Conservation (phyloP, 2,329 filamentous ascomycete species). For the Alternaria novae-zelandiae region DNA sequence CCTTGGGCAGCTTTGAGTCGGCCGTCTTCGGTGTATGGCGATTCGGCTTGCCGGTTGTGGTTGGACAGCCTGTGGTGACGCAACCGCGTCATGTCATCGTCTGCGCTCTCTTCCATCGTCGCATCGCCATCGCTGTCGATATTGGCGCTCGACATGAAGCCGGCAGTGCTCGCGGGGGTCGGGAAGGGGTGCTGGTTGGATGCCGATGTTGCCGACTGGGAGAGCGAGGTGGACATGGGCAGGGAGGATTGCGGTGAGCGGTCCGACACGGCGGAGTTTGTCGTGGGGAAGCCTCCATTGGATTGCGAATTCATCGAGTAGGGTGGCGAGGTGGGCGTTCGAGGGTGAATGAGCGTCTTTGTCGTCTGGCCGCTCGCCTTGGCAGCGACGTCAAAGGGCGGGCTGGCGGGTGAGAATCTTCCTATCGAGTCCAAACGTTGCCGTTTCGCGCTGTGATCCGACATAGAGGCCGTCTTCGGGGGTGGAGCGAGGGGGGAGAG, state of each 20-base stretch:
- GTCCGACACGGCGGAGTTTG: constrained; percentile 35
- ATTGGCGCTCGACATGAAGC: constrained; percentile 37
- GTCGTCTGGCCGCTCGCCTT: constrained; percentile 46
- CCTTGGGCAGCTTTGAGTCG: constrained; percentile 39
- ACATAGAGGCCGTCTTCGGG: constrained; percentile 34
- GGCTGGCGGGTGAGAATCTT: constrained; percentile 55
- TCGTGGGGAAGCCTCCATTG: constrained; percentile 44
- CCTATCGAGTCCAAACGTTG: constrained; percentile 49
- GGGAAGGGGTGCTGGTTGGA: constrained; percentile 41
- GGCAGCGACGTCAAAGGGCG: constrained; percentile 49
- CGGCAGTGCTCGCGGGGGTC: constrained; percentile 49
- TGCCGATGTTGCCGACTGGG: constrained; percentile 43
- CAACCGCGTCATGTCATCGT: constrained; percentile 36
- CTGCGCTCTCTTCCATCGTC: constrained; percentile 48
- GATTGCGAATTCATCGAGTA: constrained; percentile 55
- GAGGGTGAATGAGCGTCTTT: constrained; percentile 52
- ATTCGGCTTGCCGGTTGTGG: constrained; percentile 53
- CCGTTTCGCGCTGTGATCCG: constrained; percentile 47
- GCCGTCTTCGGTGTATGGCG: constrained; percentile 32
- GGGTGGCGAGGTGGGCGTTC: constrained; percentile 57
- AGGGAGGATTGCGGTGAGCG: constrained; percentile 54
- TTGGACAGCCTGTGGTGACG: constrained; percentile 52
- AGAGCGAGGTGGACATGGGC: constrained; percentile 43
- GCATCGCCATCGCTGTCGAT: constrained; percentile 53
- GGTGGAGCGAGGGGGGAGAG: constrained; percentile 9